phyloP scores from a whole-genome alignment of 768 basidiomycete genomes.

The Daedaleopsis sinensis region DNA sequence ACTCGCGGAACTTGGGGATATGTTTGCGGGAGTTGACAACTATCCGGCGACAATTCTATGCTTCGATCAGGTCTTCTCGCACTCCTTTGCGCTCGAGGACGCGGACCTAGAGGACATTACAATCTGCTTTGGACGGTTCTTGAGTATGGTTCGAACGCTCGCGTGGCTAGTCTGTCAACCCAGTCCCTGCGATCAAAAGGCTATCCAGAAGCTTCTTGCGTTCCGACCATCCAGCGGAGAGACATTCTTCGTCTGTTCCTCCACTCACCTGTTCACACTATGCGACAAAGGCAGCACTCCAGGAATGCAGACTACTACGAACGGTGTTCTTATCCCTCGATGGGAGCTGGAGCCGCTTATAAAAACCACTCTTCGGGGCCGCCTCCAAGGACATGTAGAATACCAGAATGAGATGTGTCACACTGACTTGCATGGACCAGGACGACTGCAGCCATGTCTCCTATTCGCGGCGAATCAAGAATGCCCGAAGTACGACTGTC shows the following conservation, averaged over 20 bases:
- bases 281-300: background rate
- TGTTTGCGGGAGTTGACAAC: constrained; percentile 34
- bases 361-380: constrained; percentile 26
- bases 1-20: constrained; percentile 37
- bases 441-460: constrained; percentile 45
- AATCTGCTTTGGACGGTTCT: constrained; percentile 37
- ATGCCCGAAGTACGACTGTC: constrained; percentile 35
- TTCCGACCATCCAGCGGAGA: constrained; percentile 23
- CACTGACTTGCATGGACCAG: constrained; percentile 11
- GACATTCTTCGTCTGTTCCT: background rate
- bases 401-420: constrained; percentile 39
- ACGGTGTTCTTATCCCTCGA: constrained; percentile 7
- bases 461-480: constrained; percentile 7
- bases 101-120: constrained; percentile 31
- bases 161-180: background rate
- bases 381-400: constrained; percentile 33
- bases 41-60: constrained; percentile 43
- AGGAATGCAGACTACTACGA: background rate
- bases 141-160: constrained; percentile 29
- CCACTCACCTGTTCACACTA: constrained; percentile 16
- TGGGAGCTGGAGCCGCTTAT: constrained; percentile 30
- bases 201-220: constrained; percentile 39
- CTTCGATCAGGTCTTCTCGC: constrained; percentile 43
- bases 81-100: constrained; percentile 29
- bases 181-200: background rate